Evolutionary conservation across 1,284 basidiomycete species (phyloP).

Genomic region (Ganoderma resinaceum): DNA sequence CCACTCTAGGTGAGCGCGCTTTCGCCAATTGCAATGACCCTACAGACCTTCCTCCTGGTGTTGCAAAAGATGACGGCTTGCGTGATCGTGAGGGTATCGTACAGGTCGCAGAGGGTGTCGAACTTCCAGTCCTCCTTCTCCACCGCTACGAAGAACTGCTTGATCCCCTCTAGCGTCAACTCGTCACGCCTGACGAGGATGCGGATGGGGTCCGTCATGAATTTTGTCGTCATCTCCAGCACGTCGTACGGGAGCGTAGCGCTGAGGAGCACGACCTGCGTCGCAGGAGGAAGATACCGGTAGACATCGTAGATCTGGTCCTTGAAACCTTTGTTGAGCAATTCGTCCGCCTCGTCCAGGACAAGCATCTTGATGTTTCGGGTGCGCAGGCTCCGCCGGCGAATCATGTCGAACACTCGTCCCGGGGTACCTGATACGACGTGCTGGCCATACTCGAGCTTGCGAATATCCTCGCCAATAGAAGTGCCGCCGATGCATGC

Average conservation of each 20-base stretch:
- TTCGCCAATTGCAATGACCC: neutral
- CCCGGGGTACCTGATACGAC: constrained; percentile 98
- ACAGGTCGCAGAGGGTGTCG: constrained; percentile 97
- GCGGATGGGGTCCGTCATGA: constrained; percentile 99
- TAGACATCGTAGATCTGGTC: constrained; percentile 99
- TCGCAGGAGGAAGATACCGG: constrained; percentile 97
- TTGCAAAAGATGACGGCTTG: constrained; percentile 99
- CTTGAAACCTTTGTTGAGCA: constrained; percentile 99
- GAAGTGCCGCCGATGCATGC: constrained; percentile 99
- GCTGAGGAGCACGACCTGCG: constrained; percentile 96
- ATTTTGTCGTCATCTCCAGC: constrained; percentile 99
- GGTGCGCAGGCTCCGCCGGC: constrained; percentile 91
- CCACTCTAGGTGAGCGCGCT: neutral
- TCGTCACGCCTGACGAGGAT: constrained; percentile 99
- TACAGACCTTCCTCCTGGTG: constrained; percentile 89
- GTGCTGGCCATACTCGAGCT: constrained; percentile 98
- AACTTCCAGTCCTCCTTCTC: constrained; percentile 99
- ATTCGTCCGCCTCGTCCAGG: constrained; percentile 97
- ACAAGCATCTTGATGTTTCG: constrained; percentile 99
- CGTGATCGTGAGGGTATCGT: constrained; percentile 98
- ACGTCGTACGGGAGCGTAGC: constrained; percentile 98
- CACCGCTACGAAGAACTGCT: constrained; percentile 99
- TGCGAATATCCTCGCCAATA: constrained; percentile 97
- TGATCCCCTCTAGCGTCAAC: constrained; percentile 98
- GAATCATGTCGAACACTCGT: constrained; percentile 99